These are phyloP conservation scores for Hypoxylon intermedium DNA, from an alignment of 495 filamentous ascomycete species.

Conservation along the genomic window DNA sequence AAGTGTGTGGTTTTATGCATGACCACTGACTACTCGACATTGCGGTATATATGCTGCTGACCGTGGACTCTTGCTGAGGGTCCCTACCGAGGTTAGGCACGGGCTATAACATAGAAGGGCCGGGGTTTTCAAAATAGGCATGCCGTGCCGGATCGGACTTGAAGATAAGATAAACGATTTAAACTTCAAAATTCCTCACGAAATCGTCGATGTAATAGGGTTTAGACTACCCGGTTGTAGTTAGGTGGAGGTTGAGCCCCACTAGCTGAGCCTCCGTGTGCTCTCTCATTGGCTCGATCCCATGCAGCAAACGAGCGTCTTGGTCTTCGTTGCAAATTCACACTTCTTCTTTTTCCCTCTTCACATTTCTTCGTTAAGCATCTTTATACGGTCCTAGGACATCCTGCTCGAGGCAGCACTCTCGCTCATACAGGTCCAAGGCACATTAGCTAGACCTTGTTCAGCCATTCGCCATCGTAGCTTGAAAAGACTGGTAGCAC, in stretches of 20 bases:
- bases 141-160: background rate
- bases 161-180: too few species aligned
- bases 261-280: background rate
- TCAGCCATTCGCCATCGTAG: slow-evolving; percentile 5
- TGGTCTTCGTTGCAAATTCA: background rate
- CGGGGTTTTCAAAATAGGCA: too few species aligned
- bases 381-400: background rate
- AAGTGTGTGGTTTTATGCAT: too few species aligned
- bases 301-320: slow-evolving; percentile 12
- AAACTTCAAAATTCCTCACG: too few species aligned
- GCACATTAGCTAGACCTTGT: background rate
- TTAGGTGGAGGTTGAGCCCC: slow-evolving; percentile 22
- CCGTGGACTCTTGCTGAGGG: too few species aligned
- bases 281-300: slow-evolving; percentile 19
- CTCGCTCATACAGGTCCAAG: background rate
- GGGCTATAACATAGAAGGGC: too few species aligned
- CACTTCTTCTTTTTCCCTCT: slow-evolving; percentile 6
- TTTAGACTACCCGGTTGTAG: slow-evolving; percentile 29
- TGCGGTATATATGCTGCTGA: too few species aligned
- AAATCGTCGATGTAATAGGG: slow-evolving; percentile 26
- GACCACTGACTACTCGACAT: too few species aligned
- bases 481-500: slow-evolving; percentile 55
- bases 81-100: too few species aligned
- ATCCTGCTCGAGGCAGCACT: background rate
- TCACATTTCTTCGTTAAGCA: background rate